Percentiles rank a stretch among this genome's conserved stretches.
Conservation (phyloP, 192 early-diverging fungal genomes). For the Helicostylum pulchrum region DNA sequence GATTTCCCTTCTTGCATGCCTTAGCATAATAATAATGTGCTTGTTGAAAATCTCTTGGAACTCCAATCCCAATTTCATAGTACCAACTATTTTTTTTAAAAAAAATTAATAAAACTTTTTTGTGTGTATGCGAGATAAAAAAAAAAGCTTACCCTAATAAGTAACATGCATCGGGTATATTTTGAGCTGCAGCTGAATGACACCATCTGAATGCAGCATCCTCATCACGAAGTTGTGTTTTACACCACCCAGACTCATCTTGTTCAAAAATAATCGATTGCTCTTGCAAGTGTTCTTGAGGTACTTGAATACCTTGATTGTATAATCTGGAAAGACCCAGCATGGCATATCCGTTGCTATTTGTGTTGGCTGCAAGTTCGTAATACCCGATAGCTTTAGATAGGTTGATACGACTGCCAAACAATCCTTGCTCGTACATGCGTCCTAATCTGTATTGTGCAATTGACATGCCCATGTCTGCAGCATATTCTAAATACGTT, state of each 20-base stretch:
- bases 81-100: conserved; percentile 22
- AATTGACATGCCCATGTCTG: conserved; percentile 67
- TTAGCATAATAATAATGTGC: conserved; percentile 32
- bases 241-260: conserved; percentile 24
- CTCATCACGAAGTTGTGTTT: conserved; percentile 6
- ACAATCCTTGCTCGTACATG: conserved; percentile 33
- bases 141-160: conserved; percentile 71
- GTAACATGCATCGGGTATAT: conserved; percentile 75
- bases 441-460: conserved; percentile 44
- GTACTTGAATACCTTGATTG: conserved; percentile 22
- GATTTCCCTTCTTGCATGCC: conserved; percentile 23
- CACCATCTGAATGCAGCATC: conserved; percentile 75
- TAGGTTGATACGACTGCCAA: conserved; percentile 7
- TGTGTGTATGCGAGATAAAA: background rate
- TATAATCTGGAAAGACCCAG: conserved; percentile 16
- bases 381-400: conserved; percentile 14
- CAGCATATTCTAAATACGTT: conserved; percentile 70
- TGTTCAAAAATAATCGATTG: background rate
- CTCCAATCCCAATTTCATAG: conserved; percentile 37
- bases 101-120: background rate
- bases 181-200: conserved; percentile 71
- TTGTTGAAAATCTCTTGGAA: conserved; percentile 19
- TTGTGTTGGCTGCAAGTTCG: conserved; percentile 3
- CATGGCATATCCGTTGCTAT: conserved; percentile 8
- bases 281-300: conserved; percentile 2